phyloP scores from a whole-genome alignment of 805 yeast species.

The Candida quercuum region DNA sequence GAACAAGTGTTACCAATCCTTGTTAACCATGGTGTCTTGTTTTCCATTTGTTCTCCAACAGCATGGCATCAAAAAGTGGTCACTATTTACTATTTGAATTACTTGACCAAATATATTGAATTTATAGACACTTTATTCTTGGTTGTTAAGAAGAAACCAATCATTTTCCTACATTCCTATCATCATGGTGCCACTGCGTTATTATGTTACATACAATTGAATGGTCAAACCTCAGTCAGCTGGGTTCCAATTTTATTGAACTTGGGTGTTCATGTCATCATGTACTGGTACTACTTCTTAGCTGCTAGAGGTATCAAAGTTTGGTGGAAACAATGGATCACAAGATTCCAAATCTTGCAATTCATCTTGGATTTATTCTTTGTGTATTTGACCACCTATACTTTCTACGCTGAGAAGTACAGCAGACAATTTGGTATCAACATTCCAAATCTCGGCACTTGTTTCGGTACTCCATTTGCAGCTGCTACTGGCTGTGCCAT shows the following conservation, averaged over 20 bases:
- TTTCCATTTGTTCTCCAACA: constrained; percentile 69
- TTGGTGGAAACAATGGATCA: constrained; percentile 99
- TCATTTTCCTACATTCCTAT: constrained; percentile 90
- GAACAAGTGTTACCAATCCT: constrained; percentile 87
- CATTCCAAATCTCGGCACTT: constrained; percentile 77
- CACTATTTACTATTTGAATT: constrained; percentile 83
- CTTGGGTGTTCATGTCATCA: constrained; percentile 88
- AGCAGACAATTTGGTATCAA: constrained; percentile 33
- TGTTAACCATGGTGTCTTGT: constrained; percentile 68
- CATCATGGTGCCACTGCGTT: constrained; percentile 98
- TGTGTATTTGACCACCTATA: constrained; percentile 91
- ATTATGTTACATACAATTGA: constrained; percentile 87
- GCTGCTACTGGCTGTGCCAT: constrained; percentile 89
- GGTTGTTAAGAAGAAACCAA: constrained; percentile 85
- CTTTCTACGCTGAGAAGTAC: constrained; percentile 76
- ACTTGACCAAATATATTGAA: constrained; percentile 84
- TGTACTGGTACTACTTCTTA: constrained; percentile 97
- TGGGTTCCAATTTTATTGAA: constrained; percentile 93
- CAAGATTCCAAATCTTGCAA: constrained; percentile 92
- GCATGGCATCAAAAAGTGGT: constrained; percentile 86
- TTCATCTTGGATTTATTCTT: constrained; percentile 84
- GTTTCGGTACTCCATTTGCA: constrained; percentile 90
- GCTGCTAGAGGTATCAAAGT: constrained; percentile 90
- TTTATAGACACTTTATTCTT: constrained; percentile 87
- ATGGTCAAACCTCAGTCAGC: constrained; percentile 84